phyloP scores from a whole-genome alignment of 1,139 yeast species.

The Suhomyces atakaporum region DNA sequence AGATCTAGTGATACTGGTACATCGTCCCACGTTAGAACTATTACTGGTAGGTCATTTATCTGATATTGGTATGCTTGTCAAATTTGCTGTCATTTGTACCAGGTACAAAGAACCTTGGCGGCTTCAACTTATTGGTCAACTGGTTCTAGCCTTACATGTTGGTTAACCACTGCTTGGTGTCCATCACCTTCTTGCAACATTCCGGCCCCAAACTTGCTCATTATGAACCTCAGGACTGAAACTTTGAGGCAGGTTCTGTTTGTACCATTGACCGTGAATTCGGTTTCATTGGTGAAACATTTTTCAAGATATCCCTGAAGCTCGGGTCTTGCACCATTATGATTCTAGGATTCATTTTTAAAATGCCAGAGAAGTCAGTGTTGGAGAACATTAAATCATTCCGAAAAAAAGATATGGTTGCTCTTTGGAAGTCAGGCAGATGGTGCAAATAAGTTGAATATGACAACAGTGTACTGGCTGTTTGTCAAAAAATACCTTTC shows the following conservation, averaged over 20 bases:
- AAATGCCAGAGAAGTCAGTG: conserved; percentile 79
- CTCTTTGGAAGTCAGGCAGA: conserved; percentile 72
- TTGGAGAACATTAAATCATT: conserved; percentile 72
- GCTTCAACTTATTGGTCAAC: conserved; percentile 62
- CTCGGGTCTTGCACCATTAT: conserved; percentile 86
- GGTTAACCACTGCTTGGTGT: conserved; percentile 89
- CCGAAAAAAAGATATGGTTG: conserved; percentile 71
- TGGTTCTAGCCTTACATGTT: conserved; percentile 78
- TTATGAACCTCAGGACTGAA: conserved; percentile 75
- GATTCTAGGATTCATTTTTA: conserved; percentile 85
- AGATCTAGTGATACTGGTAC: too few species aligned
- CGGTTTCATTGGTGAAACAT: conserved; percentile 77
- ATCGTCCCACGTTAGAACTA: too few species aligned
- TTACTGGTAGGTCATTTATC: conserved; percentile 69
- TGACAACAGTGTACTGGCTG: conserved; percentile 74
- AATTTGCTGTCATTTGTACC: conserved; percentile 56
- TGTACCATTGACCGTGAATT: conserved; percentile 84
- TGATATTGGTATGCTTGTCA: conserved; percentile 67
- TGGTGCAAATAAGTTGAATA: conserved; percentile 84
- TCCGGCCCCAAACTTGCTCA: conserved; percentile 82
- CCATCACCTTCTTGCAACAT: conserved; percentile 83
- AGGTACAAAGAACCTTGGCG: conserved; percentile 67
- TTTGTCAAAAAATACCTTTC: too few species aligned
- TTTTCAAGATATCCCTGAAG: conserved; percentile 87
- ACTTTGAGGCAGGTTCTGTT: conserved; percentile 86